Base-by-base conservation (phyloP, 2,329 filamentous ascomycete genomes). In the Ceratocystis huliohia region DNA sequence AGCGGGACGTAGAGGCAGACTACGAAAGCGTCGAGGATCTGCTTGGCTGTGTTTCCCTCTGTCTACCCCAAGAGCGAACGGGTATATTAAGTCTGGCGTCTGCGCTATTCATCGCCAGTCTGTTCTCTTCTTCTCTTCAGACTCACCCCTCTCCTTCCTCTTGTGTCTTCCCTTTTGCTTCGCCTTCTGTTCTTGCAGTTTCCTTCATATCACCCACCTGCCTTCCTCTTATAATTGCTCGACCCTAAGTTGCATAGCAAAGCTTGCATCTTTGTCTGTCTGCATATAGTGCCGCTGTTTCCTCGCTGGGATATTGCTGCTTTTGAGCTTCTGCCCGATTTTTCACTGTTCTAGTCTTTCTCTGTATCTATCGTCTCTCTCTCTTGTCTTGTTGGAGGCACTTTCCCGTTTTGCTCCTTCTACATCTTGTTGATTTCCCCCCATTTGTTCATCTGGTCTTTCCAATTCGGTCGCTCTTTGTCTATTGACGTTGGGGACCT, bases 331-430 rank as follows among this genome's bases (percentile, higher is more conserved):
- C 8, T 22, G 33, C 13, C n/a, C 15, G 8, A 41, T 45, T 44
- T 44, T 44, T 5, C 37, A 22, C 61, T 6, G 17, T 10, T 7
- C 25, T 53, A 7, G 22, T 56, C 48, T 50, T 33, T 33, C 30
- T 33, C 17, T 46, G n/a, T 65, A n/a, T 53, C 37, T 41, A 13
- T 17, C 48, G 22, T 25, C 20, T 53, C 33, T 50, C 33, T 28
- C 15, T 61, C 37, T 22, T 7, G 5, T 61, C 30, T 50, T 44
- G 17, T 61, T 41, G 37, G 33, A 65, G 57, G 53, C 53, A 30
- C 53, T 65, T 65, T 3, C 63, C 33, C 8, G 15, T 56, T 37
- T 61, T 65, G 33, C 13, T 33, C 30, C 57, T 45, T 61, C 44
- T 37, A 20, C 20, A 41, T 57, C 22, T 37, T 20, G 17, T 28